Conservation (phyloP, 2,329 filamentous ascomycete genomes). For the Colletotrichum australisinense region DNA sequence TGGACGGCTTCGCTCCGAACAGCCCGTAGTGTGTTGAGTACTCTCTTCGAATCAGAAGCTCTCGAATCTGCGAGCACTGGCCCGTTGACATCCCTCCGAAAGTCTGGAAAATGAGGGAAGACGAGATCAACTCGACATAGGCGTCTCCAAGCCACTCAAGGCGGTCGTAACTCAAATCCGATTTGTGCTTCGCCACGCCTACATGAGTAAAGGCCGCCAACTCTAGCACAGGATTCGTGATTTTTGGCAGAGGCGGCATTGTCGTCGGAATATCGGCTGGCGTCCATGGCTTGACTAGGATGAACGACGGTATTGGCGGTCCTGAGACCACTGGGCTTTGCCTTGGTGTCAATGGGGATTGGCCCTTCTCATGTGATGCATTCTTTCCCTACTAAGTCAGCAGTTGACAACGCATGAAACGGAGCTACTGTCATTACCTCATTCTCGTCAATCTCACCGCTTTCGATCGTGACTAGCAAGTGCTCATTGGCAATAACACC, state of each 20-base stretch:
- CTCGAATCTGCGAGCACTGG: constrained; percentile 79
- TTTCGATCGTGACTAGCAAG: constrained; percentile 24
- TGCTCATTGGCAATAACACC: constrained; percentile 41
- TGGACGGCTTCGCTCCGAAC: constrained; percentile 67
- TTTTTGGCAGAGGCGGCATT: constrained; percentile 70
- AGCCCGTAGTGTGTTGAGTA: constrained; percentile 80
- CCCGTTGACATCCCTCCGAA: constrained; percentile 76
- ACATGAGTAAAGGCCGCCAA: constrained; percentile 75
- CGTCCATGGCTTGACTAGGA: constrained; percentile 59
- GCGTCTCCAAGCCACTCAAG: constrained; percentile 92
- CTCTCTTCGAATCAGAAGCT: constrained; percentile 77
- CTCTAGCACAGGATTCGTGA: constrained; percentile 70
- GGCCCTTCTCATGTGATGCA: background rate
- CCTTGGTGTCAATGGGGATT: background rate
- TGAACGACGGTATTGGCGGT: constrained; percentile 29
- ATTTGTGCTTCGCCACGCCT: constrained; percentile 52
- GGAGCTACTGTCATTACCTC: background rate
- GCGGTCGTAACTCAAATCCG: constrained; percentile 75
- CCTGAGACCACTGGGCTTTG: background rate
- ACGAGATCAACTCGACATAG: constrained; percentile 82
- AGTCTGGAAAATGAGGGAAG: constrained; percentile 78
- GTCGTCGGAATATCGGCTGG: constrained; percentile 57
- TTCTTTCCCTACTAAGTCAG: background rate
- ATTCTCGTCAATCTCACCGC: background rate
- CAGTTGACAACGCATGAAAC: no score